Conservation (phyloP, 176 grass and related monocot genomes). For the Saccharum spontaneum region DNA sequence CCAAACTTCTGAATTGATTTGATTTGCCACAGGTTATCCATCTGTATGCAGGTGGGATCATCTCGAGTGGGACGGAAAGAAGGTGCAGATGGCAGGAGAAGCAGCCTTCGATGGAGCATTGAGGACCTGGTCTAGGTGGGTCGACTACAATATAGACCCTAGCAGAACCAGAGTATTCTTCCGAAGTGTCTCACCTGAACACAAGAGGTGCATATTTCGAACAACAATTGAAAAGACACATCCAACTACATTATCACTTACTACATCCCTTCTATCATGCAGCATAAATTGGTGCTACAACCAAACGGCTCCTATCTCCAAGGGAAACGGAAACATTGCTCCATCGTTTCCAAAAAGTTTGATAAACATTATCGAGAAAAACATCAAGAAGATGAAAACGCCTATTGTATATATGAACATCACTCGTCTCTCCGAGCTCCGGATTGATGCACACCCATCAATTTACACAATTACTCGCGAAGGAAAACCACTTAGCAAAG, state of each 20-base stretch:
- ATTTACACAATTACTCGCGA: constrained; percentile 40
- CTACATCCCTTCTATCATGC: not conserved
- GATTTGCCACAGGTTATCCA: not conserved
- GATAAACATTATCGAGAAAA: constrained; percentile 22
- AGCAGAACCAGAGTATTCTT: constrained; percentile 54
- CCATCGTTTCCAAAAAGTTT: constrained; percentile 43
- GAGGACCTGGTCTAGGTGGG: constrained; percentile 51
- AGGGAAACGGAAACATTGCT: not conserved
- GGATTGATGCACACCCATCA: constrained; percentile 48
- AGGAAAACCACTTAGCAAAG: constrained; percentile 32
- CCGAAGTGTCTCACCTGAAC: constrained; percentile 62
- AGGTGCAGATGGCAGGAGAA: constrained; percentile 31
- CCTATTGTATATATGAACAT: constrained; percentile 47
- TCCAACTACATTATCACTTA: not conserved
- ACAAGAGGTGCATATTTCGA: constrained; percentile 36
- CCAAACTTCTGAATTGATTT: too few species aligned
- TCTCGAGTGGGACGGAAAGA: constrained; percentile 33
- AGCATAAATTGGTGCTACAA: constrained; percentile 62
- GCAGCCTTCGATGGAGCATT: constrained; percentile 48
- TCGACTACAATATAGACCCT: constrained; percentile 35
- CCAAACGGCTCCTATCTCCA: constrained; percentile 29
- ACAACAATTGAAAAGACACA: not conserved
- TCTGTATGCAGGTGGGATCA: constrained; percentile 43
- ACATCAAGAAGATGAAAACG: constrained; percentile 24
- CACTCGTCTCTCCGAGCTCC: constrained; percentile 34